Evolutionary conservation across 371 early-diverging fungal species (phyloP).

Genomic region (Chytridium lagenaria): DNA sequence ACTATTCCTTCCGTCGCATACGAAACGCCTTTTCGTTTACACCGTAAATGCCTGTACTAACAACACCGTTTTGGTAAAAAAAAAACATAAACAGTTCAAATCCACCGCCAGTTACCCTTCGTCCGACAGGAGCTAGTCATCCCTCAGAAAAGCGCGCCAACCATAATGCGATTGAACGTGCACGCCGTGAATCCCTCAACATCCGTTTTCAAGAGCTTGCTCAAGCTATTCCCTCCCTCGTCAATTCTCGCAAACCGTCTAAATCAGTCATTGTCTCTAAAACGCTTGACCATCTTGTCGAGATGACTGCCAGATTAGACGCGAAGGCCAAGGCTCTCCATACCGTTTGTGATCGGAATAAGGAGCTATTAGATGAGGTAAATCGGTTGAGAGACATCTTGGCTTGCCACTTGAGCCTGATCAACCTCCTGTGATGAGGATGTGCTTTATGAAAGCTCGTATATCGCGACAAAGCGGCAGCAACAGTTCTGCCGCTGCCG

Average conservation of each 20-base stretch:
- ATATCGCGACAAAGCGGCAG: not conserved
- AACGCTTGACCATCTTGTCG: constrained; percentile 9
- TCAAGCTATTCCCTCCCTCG: constrained; percentile 76
- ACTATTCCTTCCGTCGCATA: not conserved
- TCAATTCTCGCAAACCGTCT: constrained; percentile 75
- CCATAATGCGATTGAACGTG: constrained; percentile 82
- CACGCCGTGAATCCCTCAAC: constrained; percentile 78
- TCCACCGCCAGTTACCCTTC: not conserved
- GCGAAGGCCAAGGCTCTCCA: constrained; percentile 26
- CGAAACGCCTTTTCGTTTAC: not conserved
- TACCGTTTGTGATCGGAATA: constrained; percentile 24
- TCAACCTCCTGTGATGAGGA: constrained; percentile 10
- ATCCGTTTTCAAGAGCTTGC: constrained; percentile 80
- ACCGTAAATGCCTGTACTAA: not conserved
- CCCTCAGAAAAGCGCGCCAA: constrained; percentile 72
- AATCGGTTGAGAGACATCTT: constrained; percentile 29
- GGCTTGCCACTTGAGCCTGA: constrained; percentile 24
- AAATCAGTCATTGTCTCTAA: constrained; percentile 73
- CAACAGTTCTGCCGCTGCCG: not conserved
- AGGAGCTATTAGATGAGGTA: constrained; percentile 29
- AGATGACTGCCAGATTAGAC: constrained; percentile 21
- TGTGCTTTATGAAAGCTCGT: not conserved
- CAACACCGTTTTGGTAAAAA: not conserved
- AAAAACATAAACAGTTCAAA: not conserved
- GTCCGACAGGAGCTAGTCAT: not conserved